phyloP scores from a whole-genome alignment of 2,329 filamentous ascomycete genomes.

The Microcera coccophila region DNA sequence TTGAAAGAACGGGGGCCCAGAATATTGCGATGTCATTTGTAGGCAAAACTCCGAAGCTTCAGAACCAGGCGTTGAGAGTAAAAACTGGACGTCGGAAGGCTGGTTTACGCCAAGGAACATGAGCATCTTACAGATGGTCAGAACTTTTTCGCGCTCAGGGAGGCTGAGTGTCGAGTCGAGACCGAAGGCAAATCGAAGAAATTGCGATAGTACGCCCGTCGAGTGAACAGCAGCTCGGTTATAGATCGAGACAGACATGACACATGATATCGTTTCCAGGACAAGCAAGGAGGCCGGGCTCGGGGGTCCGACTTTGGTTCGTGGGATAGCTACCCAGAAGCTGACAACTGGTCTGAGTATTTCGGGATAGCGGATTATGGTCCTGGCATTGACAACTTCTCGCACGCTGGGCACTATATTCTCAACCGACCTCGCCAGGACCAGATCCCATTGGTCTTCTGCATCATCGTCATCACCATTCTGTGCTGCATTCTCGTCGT shows the following conservation, averaged over 20 bases:
- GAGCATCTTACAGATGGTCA: constrained; percentile 64
- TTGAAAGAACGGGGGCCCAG: constrained; percentile 79
- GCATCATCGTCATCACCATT: constrained; percentile 26
- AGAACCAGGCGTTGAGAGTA: constrained; percentile 54
- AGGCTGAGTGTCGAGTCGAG: constrained; percentile 47
- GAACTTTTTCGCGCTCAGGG: constrained; percentile 56
- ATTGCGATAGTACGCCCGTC: constrained; percentile 64
- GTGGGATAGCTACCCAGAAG: constrained; percentile 61
- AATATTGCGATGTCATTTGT: constrained; percentile 68
- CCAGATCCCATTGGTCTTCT: constrained; percentile 38
- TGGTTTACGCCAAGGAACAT: constrained; percentile 72
- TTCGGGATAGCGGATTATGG: constrained; percentile 56
- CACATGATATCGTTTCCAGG: constrained; percentile 58
- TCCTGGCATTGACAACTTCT: constrained; percentile 48
- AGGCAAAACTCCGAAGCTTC: constrained; percentile 66
- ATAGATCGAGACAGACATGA: constrained; percentile 59
- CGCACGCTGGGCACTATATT: constrained; percentile 40
- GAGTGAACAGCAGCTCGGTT: constrained; percentile 70
- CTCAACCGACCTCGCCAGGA: constrained; percentile 35
- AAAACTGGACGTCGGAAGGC: constrained; percentile 77
- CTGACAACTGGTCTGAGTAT: constrained; percentile 60
- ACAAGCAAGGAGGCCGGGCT: constrained; percentile 60
- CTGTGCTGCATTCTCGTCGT: constrained; percentile 23
- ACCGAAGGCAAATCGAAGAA: constrained; percentile 60
- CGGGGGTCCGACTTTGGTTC: constrained; percentile 40